A percentile compares a stretch with the other conserved stretches of the same genome.
These are phyloP conservation scores for Nelumbo lutea DNA, from an alignment of 164 flowering plant genomes.

Conservation along the genomic window DNA sequence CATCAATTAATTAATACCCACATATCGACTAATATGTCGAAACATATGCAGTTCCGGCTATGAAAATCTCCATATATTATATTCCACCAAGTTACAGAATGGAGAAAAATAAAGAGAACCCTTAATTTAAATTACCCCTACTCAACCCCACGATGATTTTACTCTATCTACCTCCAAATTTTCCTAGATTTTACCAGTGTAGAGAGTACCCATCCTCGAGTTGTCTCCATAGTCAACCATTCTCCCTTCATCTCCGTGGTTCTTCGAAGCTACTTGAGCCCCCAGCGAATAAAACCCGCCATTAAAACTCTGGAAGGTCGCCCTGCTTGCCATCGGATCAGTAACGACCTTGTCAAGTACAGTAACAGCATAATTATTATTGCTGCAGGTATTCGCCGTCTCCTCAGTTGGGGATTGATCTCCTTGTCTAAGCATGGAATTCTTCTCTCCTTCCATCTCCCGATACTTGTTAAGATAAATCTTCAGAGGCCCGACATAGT, in stretches of 20 bases:
- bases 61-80: background rate
- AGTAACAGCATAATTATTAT: background rate
- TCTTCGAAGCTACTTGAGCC: background rate
- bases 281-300: constrained; percentile 19
- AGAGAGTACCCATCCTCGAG: constrained; percentile 4
- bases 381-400: background rate
- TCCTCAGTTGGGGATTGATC: constrained; percentile 15
- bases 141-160: constrained; percentile 16
- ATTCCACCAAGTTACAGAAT: background rate
- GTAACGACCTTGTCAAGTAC: background rate
- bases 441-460: constrained; percentile 37
- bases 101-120: background rate
- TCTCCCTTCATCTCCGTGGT: constrained; percentile 8
- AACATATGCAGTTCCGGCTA: too few relatives aligned
- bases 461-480: constrained; percentile 33
- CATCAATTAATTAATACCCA: too few relatives aligned
- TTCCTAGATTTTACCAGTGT: constrained; percentile 7
- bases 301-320: constrained; percentile 5
- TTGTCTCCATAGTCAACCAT: constrained; percentile 9
- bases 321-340: background rate
- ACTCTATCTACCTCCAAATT: constrained; percentile 16
- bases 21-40: too few relatives aligned
- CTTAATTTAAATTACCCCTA: constrained; percentile 9
- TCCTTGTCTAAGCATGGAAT: constrained; percentile 21
- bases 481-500: constrained; percentile 38